Base-by-base conservation (phyloP, 768 basidiomycete genomes). In the Lactarius tabidus region DNA sequence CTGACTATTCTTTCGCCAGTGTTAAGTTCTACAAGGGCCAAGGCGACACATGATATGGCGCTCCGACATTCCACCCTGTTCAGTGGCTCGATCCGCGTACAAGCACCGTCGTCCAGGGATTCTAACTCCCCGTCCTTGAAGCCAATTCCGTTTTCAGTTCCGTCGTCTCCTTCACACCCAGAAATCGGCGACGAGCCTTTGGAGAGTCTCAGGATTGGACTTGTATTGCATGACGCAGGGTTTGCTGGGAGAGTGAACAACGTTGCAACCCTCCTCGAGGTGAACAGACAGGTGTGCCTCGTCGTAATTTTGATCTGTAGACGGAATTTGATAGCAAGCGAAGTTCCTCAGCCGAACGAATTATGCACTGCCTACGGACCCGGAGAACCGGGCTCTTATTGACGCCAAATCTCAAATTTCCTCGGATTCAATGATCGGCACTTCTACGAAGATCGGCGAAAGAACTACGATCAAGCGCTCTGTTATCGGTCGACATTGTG, bases 401-500 rank as follows among this genome's bases (percentile, higher is more conserved):
- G 90, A 95, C 71, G 79, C 86, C 15, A 90, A 87, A 70, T 88
- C 90, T 2, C 90, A 91, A 70, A 91, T 95, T 65, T 95, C 93
- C 1, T 75, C 81, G 7, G 93, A 96, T 73, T 89, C 88, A 3
- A 82, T 91, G 60, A 80, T 97, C 23, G 95, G 91, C 2, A 85
- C 85, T 54, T 94, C 91, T 1, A 93, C 93, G 15, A 86, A 87
- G 62, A 81, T 98, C 6, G 86, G 85, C 2, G 95, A 95, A 72
- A 84, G 85, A 57, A 84, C 89, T 12, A 86, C 79, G 29, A 88
- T 97, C 72, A 96, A 87, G 64, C 81, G 81, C 68, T 79, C 77
- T 28, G 75, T 84, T 35, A 77, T 85, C 35, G 83, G 84, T 29
- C 76, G 80, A 41, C 93, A 95, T 73, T 95, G 93, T 69, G 77